phyloP scores from a whole-genome alignment of 2,329 filamentous ascomycete species.

The Stagonosporopsis chrysanthemi region DNA sequence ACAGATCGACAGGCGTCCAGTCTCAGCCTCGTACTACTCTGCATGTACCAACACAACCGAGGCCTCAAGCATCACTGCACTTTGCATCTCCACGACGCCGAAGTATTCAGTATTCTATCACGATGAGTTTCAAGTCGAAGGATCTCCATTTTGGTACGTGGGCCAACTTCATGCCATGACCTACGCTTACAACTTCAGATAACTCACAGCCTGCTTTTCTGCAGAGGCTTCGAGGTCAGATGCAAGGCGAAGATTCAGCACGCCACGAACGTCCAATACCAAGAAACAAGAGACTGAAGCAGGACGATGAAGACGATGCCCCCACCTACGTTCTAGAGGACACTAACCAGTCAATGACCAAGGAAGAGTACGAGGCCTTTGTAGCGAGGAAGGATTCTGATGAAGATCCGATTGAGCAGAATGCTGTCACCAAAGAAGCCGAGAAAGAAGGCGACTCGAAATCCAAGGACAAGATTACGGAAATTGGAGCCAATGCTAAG shows the following conservation, averaged over 20 bases:
- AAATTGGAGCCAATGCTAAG: conserved; percentile 43
- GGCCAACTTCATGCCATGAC: conserved; percentile 32
- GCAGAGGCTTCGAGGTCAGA: conserved; percentile 59
- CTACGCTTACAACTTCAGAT: conserved; percentile 50
- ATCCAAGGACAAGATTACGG: conserved; percentile 41
- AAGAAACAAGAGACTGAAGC: conserved; percentile 53
- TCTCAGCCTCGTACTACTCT: conserved; percentile 12
- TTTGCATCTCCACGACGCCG: background rate
- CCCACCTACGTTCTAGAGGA: conserved; percentile 78
- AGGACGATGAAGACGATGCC: conserved; percentile 76
- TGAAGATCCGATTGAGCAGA: conserved; percentile 16
- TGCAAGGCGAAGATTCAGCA: conserved; percentile 59
- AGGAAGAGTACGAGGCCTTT: conserved; percentile 58
- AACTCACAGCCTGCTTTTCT: conserved; percentile 59
- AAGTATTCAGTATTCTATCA: conserved; percentile 36
- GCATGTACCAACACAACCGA: conserved; percentile 5
- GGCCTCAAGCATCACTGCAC: background rate
- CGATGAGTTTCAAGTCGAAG: conserved; percentile 71
- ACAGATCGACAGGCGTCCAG: conserved; percentile 21
- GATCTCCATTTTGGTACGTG: conserved; percentile 69
- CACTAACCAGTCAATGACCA: conserved; percentile 68
- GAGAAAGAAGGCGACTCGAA: conserved; percentile 12
- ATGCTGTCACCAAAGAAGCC: conserved; percentile 13
- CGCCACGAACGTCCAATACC: conserved; percentile 55
- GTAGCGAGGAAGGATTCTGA: conserved; percentile 40